Conservation (phyloP, 2,329 filamentous ascomycete species). For the Kalmusia sp. region DNA sequence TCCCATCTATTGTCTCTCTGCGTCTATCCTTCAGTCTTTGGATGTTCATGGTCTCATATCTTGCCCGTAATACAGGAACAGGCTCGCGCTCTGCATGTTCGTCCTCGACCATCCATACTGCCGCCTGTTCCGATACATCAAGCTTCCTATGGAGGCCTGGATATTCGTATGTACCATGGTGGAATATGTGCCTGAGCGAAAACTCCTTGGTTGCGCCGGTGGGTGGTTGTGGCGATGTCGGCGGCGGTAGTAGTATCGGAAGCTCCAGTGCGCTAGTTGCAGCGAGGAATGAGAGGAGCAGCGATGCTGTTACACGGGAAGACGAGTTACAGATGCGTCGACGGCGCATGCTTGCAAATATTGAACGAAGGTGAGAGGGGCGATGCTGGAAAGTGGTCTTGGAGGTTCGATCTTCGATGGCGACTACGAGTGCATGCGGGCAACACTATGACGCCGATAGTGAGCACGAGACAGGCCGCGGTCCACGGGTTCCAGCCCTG, state of each 20-base stretch:
- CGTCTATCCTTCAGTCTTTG: conserved; percentile 82
- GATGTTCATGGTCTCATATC: conserved; percentile 72
- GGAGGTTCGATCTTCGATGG: neutral
- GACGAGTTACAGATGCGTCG: conserved; percentile 57
- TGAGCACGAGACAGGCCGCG: conserved; percentile 1
- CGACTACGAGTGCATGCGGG: conserved; percentile 1
- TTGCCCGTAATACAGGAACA: conserved; percentile 57
- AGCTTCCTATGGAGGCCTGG: conserved; percentile 78
- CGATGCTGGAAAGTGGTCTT: neutral
- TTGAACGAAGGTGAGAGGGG: neutral
- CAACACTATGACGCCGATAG: neutral
- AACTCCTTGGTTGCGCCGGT: conserved; percentile 34
- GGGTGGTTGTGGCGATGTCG: conserved; percentile 28
- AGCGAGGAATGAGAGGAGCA: conserved; percentile 73
- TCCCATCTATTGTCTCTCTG: conserved; percentile 76
- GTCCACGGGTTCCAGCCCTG: neutral
- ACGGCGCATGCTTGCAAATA: conserved; percentile 33
- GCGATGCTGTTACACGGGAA: conserved; percentile 67
- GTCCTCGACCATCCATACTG: conserved; percentile 69
- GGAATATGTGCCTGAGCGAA: conserved; percentile 83
- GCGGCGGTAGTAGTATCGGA: conserved; percentile 34
- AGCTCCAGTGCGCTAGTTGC: conserved; percentile 53
- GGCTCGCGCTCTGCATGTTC: conserved; percentile 55
- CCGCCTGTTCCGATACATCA: conserved; percentile 70
- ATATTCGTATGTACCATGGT: conserved; percentile 83